A percentile compares a stretch with the other conserved stretches of the same genome.
These are phyloP conservation scores for Zelonia costaricensis DNA, from an alignment of 208 protist genomes.

Conservation along the genomic window DNA sequence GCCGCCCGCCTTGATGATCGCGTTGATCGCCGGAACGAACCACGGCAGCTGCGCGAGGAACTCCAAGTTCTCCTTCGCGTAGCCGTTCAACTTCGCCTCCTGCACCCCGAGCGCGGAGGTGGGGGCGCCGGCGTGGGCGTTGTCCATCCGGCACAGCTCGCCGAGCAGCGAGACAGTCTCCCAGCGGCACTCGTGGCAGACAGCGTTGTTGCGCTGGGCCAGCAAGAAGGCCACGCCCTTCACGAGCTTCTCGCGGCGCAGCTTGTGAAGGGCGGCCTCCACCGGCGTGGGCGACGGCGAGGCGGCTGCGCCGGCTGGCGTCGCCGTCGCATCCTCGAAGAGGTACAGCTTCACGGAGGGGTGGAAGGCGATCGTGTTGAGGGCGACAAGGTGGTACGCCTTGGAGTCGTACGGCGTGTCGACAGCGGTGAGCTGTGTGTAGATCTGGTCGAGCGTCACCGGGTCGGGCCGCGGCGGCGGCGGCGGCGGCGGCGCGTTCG, in stretches of 20 bases:
- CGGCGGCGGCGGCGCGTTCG: constrained; percentile 16
- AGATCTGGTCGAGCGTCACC: constrained; percentile 85
- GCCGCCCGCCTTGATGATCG: constrained; percentile 43
- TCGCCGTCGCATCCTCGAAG: constrained; percentile 40
- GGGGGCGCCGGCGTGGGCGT: constrained; percentile 24
- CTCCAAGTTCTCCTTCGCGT: constrained; percentile 69
- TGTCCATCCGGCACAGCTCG: constrained; percentile 78
- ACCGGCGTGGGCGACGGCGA: neutral
- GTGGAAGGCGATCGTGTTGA: constrained; percentile 82
- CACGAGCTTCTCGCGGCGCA: constrained; percentile 54
- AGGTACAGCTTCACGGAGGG: constrained; percentile 82
- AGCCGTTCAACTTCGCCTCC: constrained; percentile 63
- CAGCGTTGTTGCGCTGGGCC: constrained; percentile 65
- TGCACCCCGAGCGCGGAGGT: constrained; percentile 30
- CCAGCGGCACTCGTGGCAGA: constrained; percentile 77
- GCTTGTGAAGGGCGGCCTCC: constrained; percentile 18
- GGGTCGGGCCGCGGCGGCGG: constrained; percentile 80
- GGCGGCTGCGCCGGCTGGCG: neutral
- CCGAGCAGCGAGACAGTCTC: constrained; percentile 78
- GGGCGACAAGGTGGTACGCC: constrained; percentile 77
- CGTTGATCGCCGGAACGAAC: constrained; percentile 53
- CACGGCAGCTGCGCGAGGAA: constrained; percentile 73
- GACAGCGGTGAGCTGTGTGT: constrained; percentile 44
- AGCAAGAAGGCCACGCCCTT: constrained; percentile 76
- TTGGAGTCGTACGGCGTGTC: constrained; percentile 45